Evolutionary conservation across 225 moss, liverwort and hornwort species (phyloP), one percentile per base, ranked within the genome.

Genomic region (Climacium dendroides): DNA sequence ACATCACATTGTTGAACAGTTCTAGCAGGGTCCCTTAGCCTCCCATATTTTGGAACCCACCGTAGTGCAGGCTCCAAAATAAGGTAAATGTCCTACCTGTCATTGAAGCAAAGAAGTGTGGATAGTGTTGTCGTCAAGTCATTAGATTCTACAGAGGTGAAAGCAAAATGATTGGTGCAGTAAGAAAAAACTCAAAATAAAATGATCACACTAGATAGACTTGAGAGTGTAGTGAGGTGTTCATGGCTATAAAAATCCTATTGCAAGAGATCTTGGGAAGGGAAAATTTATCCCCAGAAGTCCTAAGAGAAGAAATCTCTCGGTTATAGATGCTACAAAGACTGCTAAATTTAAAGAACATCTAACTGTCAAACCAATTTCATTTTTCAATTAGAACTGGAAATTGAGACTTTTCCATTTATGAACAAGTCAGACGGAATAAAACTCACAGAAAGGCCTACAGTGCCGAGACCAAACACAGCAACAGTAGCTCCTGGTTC

Each of bases 381-480:
- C 72, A 35, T 8, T 82, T 79, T 43, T 20, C 60, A 13, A 47
- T 72, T 43, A 18, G 24, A 79, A 15, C 43, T 41, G 48, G 41
- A 53, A 65, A 34, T 60, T 34, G 19, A 58, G 47, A 82, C 32
- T 64, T 43, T 60, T 22, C 59, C 20, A 88, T 19, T 47, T 13
- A 53, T 26, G 62, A 55, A 77, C 24, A 69, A 62, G 58, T 59
- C 39, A 59, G 58, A 29, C 15, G 41, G 53, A 54, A n/a, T 64
- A 11, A 32, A 88, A 83, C 98, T 92, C 90, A 98, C 98, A 81
- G 94, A 90, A 65, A 95, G 92, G 83, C 98, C 98, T 6, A 97
- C 93, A 48, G 95, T 92, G 75, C 98, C 98, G 50, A 98, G 90
- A 83, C 98, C 98, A 87, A 98, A 96, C 72, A 98, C 92, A 35